Evolutionary conservation across 345 rosid species (phyloP), one percentile per base, ranked within the genome.

Genomic region (Combretum micranthum): DNA sequence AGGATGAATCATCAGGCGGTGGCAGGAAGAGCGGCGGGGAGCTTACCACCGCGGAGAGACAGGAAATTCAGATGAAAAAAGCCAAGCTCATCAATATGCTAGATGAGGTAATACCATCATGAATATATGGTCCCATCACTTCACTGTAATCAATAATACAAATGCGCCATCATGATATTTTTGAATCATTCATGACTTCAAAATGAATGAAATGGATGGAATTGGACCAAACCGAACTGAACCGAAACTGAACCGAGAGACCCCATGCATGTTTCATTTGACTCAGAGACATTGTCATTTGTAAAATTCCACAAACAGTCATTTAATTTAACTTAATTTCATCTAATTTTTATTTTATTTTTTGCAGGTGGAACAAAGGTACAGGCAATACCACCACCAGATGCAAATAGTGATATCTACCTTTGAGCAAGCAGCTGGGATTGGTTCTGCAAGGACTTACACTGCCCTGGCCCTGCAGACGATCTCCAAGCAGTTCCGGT

Each of bases 41-140:
- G 63, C 76, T 88, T 19, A 66, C 80, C 45, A 84, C 87, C 20
- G 89, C 87, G 1, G 98, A 92, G 79, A 86, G 95, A 56, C 98
- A 92, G 68, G 98, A 88, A 59, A 83, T 88, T 81, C 98, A 92
- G 91, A 88, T 84, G 95, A 92, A 81, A 77, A 92, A 88, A 75
- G 96, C 95, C 9, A 92, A 88, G 72, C 87, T 92, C 22, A 81
- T 82, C 44, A 80, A 50, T 75, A 92, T 92, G 96, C 87, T 92
- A 50, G 95, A 88, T 47, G 96, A 92, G 96, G 98, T 92, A 78
- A 26, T 32, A 32, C 9, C 39, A 32, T 32, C 39, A 32, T 32
- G 9, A 32, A 32, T 7, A 32, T 7, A 32, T 32, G 39, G 39
- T 7, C 39, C 39, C 39, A 32, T 32, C 10, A 11, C 39, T 32